phyloP scores from a whole-genome alignment of 345 rosid species.

The Linum usitatissimum region DNA sequence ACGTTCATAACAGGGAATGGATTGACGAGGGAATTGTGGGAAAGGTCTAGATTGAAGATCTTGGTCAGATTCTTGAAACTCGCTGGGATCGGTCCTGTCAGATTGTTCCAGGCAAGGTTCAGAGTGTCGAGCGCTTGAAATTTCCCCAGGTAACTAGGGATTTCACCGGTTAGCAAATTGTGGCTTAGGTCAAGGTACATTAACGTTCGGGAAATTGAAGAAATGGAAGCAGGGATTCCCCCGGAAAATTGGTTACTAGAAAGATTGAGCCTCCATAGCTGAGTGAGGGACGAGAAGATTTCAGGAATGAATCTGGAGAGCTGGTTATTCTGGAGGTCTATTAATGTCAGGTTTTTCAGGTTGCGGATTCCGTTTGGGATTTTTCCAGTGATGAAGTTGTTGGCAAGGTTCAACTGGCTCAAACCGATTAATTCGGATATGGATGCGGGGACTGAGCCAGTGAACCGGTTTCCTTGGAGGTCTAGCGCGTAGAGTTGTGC shows the following conservation, averaged over 20 bases:
- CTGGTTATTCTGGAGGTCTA: conserved; percentile 33
- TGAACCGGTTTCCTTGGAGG: conserved; percentile 43
- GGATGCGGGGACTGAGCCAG: conserved; percentile 55
- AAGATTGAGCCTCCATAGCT: conserved; percentile 34
- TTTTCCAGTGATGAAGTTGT: conserved; percentile 43
- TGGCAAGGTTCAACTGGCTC: conserved; percentile 37
- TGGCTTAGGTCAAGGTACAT: conserved; percentile 45
- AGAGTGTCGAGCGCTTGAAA: conserved; percentile 52
- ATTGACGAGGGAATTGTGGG: conserved; percentile 44
- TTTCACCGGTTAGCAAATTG: conserved; percentile 41
- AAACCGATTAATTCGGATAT: conserved; percentile 34
- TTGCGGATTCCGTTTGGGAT: conserved; percentile 39
- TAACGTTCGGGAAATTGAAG: conserved; percentile 36
- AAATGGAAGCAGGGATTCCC: conserved; percentile 39
- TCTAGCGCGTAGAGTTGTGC: conserved; percentile 32
- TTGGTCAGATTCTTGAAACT: conserved; percentile 60
- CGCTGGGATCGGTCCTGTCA: conserved; percentile 42
- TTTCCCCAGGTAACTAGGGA: conserved; percentile 48
- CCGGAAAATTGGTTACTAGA: conserved; percentile 51
- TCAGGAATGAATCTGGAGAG: conserved; percentile 53
- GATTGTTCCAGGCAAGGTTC: conserved; percentile 47
- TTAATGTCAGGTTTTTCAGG: conserved; percentile 25
- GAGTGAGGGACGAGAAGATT: conserved; percentile 31
- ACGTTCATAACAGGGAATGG: conserved; percentile 66
- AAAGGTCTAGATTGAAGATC: conserved; percentile 64